Evolutionary conservation across 163 green algal species (phyloP).

Genomic region (Chlorella variabilis): DNA sequence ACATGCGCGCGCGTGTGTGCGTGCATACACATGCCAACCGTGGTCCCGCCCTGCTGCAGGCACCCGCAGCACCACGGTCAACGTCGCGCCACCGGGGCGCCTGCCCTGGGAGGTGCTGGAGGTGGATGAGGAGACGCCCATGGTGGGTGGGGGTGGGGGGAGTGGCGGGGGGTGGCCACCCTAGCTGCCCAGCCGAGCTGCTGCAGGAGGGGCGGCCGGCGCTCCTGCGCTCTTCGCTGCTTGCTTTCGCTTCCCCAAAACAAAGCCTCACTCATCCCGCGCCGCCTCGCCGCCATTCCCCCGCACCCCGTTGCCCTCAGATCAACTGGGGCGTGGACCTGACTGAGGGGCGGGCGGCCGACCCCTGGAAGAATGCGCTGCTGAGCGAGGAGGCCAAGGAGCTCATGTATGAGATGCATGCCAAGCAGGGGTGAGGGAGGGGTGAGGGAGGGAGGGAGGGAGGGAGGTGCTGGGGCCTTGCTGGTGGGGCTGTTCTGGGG

Average conservation of each 20-base stretch:
- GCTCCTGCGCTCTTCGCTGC: too few relatives aligned
- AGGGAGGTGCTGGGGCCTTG: too few relatives aligned
- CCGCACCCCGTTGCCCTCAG: not conserved
- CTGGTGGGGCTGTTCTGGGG: too few relatives aligned
- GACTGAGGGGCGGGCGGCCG: constrained; percentile 49
- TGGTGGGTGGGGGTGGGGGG: not conserved
- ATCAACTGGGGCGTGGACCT: constrained; percentile 58
- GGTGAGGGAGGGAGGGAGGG: not conserved
- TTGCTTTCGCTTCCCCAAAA: too few relatives aligned
- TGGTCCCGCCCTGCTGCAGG: too few relatives aligned
- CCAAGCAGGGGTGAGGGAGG: constrained; percentile 1
- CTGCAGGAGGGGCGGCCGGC: too few relatives aligned
- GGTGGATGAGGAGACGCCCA: constrained; percentile 50
- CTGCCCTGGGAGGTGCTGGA: constrained; percentile 52
- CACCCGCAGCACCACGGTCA: constrained; percentile 15
- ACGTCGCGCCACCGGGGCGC: constrained; percentile 42
- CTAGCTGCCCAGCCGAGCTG: too few relatives aligned
- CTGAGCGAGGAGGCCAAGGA: constrained; percentile 79
- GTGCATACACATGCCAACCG: too few relatives aligned
- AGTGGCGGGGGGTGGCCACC: not conserved
- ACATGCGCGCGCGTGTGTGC: too few relatives aligned
- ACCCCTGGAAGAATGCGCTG: constrained; percentile 70
- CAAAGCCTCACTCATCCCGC: not conserved
- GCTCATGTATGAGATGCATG: constrained; percentile 78
- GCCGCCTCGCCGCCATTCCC: not conserved